These are phyloP conservation scores for Penicillium canariense DNA, from an alignment of 495 filamentous ascomycete genomes.

Conservation along the genomic window DNA sequence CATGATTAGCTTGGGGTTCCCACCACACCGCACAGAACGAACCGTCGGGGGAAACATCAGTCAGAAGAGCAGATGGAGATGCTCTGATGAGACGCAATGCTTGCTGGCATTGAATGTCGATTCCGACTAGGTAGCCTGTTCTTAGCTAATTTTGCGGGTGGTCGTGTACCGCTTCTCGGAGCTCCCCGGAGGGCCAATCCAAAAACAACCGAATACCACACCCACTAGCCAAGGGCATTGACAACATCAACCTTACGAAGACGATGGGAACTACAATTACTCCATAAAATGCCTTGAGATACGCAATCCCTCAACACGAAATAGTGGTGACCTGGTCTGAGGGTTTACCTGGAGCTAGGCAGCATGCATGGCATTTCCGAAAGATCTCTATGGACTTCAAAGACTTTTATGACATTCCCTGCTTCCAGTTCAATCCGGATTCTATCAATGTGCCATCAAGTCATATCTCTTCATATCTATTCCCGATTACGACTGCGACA, in stretches of 20 bases:
- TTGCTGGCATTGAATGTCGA: neutral
- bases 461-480: conserved; percentile 15
- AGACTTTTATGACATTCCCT: conserved; percentile 19
- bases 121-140: neutral
- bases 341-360: neutral
- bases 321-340: no score
- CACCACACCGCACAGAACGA: neutral
- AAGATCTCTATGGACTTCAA: conserved; percentile 5
- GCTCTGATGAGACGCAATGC: neutral
- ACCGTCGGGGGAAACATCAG: neutral
- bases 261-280: no score
- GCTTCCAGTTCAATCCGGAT: conserved; percentile 2
- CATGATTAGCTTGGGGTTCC: no score
- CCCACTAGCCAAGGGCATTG: no score
- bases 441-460: conserved; percentile 24
- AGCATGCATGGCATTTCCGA: neutral
- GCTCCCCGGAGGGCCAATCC: no score
- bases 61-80: neutral
- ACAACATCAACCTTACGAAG: no score
- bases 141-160: no score
- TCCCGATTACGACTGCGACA: neutral
- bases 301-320: no score
- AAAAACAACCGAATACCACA: no score
- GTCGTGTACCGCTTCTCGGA: no score
- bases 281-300: no score